These are phyloP conservation scores for Moesziomyces parantarcticus DNA, from an alignment of 1,284 basidiomycete genomes.

Conservation along the genomic window DNA sequence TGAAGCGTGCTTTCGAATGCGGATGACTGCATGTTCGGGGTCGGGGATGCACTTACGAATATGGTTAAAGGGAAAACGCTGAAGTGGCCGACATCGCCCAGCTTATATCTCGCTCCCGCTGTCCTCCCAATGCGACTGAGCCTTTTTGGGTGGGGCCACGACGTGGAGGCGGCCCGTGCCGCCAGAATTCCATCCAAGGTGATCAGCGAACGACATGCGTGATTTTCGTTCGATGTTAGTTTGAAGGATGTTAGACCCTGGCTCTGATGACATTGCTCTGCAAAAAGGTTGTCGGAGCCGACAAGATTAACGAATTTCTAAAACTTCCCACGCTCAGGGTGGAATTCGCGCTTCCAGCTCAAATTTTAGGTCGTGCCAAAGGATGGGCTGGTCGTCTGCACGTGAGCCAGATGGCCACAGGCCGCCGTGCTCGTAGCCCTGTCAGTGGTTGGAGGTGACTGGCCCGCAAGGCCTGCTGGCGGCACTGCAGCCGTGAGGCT, in stretches of 20 bases:
- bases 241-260: constrained; percentile 11
- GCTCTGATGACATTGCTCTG: too few relatives aligned
- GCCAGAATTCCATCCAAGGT: constrained; percentile 9
- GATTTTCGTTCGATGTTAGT: background rate
- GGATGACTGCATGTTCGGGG: constrained; percentile 10
- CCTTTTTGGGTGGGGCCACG: background rate
- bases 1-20: constrained; percentile 1
- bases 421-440: constrained; percentile 5
- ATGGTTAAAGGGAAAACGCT: constrained; percentile 24
- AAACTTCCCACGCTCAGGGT: constrained; percentile 21
- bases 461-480: background rate
- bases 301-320: background rate
- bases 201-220: background rate
- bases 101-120: constrained; percentile 11
- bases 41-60: constrained; percentile 36
- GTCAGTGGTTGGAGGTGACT: background rate
- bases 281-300: constrained; percentile 1
- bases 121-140: constrained; percentile 10
- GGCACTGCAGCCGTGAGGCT: too few relatives aligned
- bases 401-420: too few relatives aligned
- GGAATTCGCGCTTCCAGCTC: too few relatives aligned
- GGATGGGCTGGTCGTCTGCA: too few relatives aligned
- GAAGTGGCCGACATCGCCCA: constrained; percentile 2
- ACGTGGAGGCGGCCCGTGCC: constrained; percentile 42
- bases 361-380: too few relatives aligned